Evolutionary conservation across 1,284 basidiomycete species (phyloP).

Genomic region (Puccinia polysora): DNA sequence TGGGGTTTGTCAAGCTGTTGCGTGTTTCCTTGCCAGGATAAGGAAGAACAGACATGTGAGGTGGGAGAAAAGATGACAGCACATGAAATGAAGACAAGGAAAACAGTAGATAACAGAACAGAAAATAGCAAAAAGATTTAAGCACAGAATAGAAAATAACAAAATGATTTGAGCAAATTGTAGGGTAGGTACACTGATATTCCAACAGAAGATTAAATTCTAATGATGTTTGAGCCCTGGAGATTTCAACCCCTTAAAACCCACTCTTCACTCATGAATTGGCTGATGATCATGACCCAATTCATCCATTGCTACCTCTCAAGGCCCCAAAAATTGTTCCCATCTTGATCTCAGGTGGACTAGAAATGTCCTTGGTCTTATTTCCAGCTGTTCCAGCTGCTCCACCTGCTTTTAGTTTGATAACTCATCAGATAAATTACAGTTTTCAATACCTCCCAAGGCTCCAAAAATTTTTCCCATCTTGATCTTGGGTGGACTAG

Average conservation of each 20-base stretch:
- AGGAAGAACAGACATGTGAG: too few relatives aligned
- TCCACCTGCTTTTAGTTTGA: conserved; percentile 57
- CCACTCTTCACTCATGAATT: conserved; percentile 58
- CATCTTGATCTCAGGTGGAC: conserved; percentile 81
- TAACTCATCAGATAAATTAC: conserved; percentile 39
- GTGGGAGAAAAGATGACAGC: too few relatives aligned
- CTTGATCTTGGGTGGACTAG: conserved; percentile 84
- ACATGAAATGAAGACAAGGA: too few relatives aligned
- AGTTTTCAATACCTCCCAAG: too few relatives aligned
- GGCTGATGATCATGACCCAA: conserved; percentile 48
- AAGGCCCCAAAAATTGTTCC: conserved; percentile 58
- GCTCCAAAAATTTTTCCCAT: conserved; percentile 61
- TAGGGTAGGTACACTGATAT: too few relatives aligned
- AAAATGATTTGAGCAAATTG: too few relatives aligned
- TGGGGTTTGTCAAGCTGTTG: too few relatives aligned
- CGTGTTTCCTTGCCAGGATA: too few relatives aligned
- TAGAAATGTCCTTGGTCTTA: conserved; percentile 82
- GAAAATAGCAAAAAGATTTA: too few relatives aligned
- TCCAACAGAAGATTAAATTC: conserved; percentile 87
- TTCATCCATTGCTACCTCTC: too few relatives aligned
- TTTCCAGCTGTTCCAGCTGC: conserved; percentile 77
- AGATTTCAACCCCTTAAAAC: conserved; percentile 80
- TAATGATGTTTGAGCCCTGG: conserved; percentile 87
- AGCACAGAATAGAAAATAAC: too few relatives aligned
- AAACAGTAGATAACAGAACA: too few relatives aligned